A percentile compares a stretch with the other conserved stretches of the same genome.
These are phyloP conservation scores for Leptomonas seymouri DNA, from an alignment of 208 protist genomes.

Conservation along the genomic window DNA sequence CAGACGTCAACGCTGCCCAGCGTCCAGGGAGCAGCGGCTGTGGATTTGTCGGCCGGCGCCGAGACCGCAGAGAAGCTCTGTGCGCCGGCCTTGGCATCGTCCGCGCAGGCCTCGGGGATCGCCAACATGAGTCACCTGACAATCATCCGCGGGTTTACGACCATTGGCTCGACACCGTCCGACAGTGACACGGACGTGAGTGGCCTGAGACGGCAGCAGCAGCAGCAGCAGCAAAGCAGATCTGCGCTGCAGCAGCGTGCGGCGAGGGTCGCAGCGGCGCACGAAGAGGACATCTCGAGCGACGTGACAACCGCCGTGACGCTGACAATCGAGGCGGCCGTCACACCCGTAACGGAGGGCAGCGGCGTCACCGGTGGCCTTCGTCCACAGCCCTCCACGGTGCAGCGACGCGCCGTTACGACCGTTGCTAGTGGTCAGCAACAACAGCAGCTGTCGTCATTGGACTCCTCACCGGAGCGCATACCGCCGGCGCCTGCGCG, in stretches of 20 bases:
- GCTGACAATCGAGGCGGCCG: conserved; percentile 17
- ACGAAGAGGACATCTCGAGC: conserved; percentile 34
- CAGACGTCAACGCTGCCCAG: not conserved
- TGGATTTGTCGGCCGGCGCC: not conserved
- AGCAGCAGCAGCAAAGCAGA: not conserved
- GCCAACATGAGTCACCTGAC: conserved; percentile 20
- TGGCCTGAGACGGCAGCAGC: too few relatives aligned
- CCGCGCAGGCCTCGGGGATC: conserved; percentile 8
- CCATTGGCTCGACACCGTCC: conserved; percentile 17
- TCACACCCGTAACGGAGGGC: not conserved
- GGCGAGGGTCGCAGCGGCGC: too few relatives aligned
- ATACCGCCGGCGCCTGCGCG: conserved; percentile 3
- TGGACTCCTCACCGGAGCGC: conserved; percentile 3
- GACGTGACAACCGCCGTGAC: conserved; percentile 25
- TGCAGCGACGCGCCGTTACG: not conserved
- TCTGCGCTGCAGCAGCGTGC: too few relatives aligned
- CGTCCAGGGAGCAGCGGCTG: not conserved
- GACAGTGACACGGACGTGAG: conserved; percentile 13
- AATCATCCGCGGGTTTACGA: conserved; percentile 28
- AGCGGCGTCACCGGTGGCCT: not conserved
- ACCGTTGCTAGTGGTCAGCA: conserved; percentile 4
- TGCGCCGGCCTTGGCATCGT: conserved; percentile 9
- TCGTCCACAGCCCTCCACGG: not conserved
- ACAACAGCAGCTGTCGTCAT: not conserved
- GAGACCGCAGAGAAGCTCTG: conserved; percentile 27